Evolutionary conservation across 805 yeast species (phyloP).

Genomic region (Yamadazyma philogaea): DNA sequence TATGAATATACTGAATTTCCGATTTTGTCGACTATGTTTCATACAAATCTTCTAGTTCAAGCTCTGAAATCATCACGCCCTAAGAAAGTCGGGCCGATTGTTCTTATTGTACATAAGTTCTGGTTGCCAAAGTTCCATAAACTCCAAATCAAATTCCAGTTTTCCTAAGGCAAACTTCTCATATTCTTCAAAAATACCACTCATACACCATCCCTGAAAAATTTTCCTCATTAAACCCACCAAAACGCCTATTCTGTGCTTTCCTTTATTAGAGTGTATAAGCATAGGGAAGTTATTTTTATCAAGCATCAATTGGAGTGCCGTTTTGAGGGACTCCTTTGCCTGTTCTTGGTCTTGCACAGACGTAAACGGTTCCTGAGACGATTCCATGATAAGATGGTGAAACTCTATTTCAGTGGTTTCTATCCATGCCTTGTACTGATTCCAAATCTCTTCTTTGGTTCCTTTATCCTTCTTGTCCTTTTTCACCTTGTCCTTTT

Average conservation of each 20-base stretch:
- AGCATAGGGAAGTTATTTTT: slow-evolving; percentile 79
- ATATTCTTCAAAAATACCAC: slow-evolving; percentile 92
- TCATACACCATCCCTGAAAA: slow-evolving; percentile 88
- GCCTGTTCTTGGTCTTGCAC: slow-evolving; percentile 41
- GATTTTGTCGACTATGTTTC: background rate
- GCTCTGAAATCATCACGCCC: slow-evolving; percentile 10
- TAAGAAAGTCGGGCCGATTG: slow-evolving; percentile 62
- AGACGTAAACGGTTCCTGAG: slow-evolving; percentile 73
- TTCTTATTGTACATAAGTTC: slow-evolving; percentile 44
- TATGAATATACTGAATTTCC: background rate
- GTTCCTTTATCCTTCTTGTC: slow-evolving; percentile 24
- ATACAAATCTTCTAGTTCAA: background rate
- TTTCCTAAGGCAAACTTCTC: slow-evolving; percentile 91
- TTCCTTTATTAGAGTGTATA: slow-evolving; percentile 95
- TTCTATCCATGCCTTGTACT: slow-evolving; percentile 67
- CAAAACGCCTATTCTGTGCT: slow-evolving; percentile 89
- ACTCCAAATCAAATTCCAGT: slow-evolving; percentile 87
- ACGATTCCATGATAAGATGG: slow-evolving; percentile 63
- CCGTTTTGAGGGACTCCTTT: slow-evolving; percentile 48
- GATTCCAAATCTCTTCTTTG: slow-evolving; percentile 48
- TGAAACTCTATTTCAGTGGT: slow-evolving; percentile 52
- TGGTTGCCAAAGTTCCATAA: slow-evolving; percentile 79
- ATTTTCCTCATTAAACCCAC: slow-evolving; percentile 88
- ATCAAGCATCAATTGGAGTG: slow-evolving; percentile 56
- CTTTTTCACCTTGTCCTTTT: slow-evolving; percentile 49